Evolutionary conservation across 2,329 filamentous ascomycete genomes (phyloP), one percentile per base, ranked within the genome.

Genomic region (Coniochaeta sp.): DNA sequence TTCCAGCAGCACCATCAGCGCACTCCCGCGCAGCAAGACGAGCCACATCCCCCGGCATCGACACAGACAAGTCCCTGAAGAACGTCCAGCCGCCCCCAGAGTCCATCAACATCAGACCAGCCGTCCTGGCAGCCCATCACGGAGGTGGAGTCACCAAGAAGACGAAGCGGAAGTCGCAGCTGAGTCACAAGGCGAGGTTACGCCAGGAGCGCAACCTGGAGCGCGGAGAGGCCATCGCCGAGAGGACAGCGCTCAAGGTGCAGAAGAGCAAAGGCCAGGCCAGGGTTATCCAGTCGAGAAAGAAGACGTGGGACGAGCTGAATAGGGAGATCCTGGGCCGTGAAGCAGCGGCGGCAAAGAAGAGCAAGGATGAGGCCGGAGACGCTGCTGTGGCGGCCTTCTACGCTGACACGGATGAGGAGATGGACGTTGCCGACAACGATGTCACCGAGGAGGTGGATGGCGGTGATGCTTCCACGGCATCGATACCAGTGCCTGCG

Each of bases 21-120:
- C 89, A 88, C 76, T 93, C 90, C 59, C 88, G 90, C 65, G 89
- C 88, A 61, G 88, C 89, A 44, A 84, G 89, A 69, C 86, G 90
- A 64, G 89, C 86, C 55, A 84, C 85, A 17, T 89, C 88, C 4
- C 87, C 89, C 28, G 80, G 85, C 67, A 86, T 90, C 73, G 76
- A 89, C 74, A 83, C 84, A 50, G 87, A 90, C 79, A 89, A 89
- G 74, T 89, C 87, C 7, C 78, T 90, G 24, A 89, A 88, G 70
- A 76, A 84, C 40, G 73, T 82, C 61, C 76, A 80, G 62, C 77
- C 80, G 12, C 83, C 85, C 1, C 64, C 73, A 22, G 75, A 80
- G 52, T 74, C 78, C 8, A 71, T 74, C 61, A 75, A 81, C 63
- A 71, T 77, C 62, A 82, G 86, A 5, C 84, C 86, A 31, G 86